Base-by-base conservation (phyloP, 2,329 filamentous ascomycete species). In the Didymosphaeria variabile region DNA sequence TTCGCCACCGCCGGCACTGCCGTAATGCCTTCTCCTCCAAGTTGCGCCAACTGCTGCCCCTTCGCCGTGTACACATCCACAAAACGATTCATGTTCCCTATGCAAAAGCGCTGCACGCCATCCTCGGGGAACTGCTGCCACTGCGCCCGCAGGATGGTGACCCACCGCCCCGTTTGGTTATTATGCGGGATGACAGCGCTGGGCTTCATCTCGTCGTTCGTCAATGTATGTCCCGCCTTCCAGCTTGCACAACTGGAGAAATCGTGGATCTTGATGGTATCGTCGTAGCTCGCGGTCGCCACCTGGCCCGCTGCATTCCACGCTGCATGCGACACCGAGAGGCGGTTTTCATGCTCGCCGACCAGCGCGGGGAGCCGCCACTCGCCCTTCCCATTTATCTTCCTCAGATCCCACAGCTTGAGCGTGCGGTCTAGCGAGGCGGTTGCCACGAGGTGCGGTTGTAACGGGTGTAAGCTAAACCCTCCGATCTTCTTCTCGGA, bases 21-120 rank as follows among this genome's bases (percentile, higher is more conserved):
- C 0, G 93, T 97, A 68, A 99, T 97, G 0, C 91, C 92, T 0
- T 97, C 93, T 0, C 93, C 93, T 1, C 90, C 93, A 0, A 97
- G 79, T 77, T 98, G 94, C 0, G 92, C 94, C 4, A 99, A 81
- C 76, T 98, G 94, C 71, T 93, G 90, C 0, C 95, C 95, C 52
- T 91, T 87, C 0, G 88, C 85, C 0, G 90, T 91, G 76, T 91
- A 99, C 1, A 99, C 86, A 73, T 99, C 95, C 1, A 98, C 92
- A 70, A 97, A 98, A 1, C 95, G 88, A 74, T 97, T 97, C 95
- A 98, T 98, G 69, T 98, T 99, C 1, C 92, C 95, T 59, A 99
- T 94, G 26, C 88, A 91, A 70, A 99, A 93, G 63, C 94, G 93
- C 65, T 97, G 90, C 5, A 96, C 88, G 8, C 90, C 89, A 60